These are phyloP conservation scores for Aureobasidium sp. DNA, from an alignment of 2,329 filamentous ascomycete genomes.

Conservation along the genomic window DNA sequence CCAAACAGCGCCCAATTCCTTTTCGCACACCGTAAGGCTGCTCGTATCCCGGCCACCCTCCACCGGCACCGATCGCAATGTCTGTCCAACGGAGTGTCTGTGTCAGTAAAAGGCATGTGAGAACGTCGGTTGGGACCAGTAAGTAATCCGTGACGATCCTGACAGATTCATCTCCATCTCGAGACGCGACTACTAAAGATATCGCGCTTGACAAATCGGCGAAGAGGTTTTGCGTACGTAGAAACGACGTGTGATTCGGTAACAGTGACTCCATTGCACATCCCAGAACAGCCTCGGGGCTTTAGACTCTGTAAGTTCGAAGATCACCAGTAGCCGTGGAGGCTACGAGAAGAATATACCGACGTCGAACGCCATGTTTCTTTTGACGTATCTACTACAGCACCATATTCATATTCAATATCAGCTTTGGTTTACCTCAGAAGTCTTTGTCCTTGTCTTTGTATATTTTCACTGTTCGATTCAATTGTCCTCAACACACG, in stretches of 20 bases:
- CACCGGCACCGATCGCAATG: too few relatives aligned
- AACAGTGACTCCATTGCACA: not conserved
- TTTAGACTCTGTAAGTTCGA: not conserved
- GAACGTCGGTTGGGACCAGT: not conserved
- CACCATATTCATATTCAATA: not conserved
- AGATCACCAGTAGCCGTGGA: not conserved
- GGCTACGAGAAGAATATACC: not conserved
- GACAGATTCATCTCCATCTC: not conserved
- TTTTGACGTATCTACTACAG: not conserved
- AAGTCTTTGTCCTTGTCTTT: not conserved
- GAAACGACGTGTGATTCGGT: not conserved
- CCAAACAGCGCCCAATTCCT: too few relatives aligned
- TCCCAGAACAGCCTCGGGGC: not conserved
- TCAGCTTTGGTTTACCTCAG: not conserved
- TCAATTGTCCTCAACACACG: not conserved
- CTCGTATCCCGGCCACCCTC: too few relatives aligned
- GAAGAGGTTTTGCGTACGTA: not conserved
- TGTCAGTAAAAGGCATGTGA: not conserved
- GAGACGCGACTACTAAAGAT: not conserved
- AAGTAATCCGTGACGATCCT: not conserved
- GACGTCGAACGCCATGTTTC: not conserved
- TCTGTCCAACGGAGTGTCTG: too few relatives aligned
- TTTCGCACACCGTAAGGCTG: too few relatives aligned
- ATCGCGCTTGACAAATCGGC: not conserved
- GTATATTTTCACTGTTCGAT: not conserved